Evolutionary conservation across 208 protist species (phyloP).

Genomic region (Leishmania guyanensis): DNA sequence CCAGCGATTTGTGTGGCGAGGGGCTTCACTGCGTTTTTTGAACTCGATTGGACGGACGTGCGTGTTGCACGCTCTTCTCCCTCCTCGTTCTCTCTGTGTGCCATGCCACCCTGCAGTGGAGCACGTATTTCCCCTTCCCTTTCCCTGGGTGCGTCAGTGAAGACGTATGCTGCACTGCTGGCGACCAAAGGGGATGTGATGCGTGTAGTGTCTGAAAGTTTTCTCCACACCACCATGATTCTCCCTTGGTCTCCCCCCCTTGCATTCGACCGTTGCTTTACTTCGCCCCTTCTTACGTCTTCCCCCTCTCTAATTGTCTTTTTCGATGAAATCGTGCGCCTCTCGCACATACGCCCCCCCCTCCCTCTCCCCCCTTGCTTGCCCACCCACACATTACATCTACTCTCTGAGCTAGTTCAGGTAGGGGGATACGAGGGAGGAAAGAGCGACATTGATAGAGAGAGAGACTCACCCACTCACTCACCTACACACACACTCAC

Average conservation of each 20-base stretch:
- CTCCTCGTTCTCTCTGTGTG: neutral
- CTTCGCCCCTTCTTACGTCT: neutral
- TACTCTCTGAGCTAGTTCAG: neutral
- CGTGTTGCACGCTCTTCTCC: neutral
- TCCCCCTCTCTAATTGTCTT: neutral
- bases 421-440: neutral
- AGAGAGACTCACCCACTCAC: neutral
- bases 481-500: neutral
- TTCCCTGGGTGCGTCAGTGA: neutral
- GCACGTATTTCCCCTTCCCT: neutral
- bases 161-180: neutral
- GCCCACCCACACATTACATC: neutral
- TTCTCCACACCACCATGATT: too few relatives aligned
- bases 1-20: neutral
- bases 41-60: neutral
- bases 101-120: neutral
- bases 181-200: neutral
- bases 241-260: neutral
- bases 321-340: neutral
- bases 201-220: neutral
- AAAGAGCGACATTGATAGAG: neutral
- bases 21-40: neutral
- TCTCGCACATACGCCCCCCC: neutral
- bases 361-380: neutral
- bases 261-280: neutral